phyloP scores from a whole-genome alignment of 805 yeast species.

The Kluyveromyces siamensis region DNA sequence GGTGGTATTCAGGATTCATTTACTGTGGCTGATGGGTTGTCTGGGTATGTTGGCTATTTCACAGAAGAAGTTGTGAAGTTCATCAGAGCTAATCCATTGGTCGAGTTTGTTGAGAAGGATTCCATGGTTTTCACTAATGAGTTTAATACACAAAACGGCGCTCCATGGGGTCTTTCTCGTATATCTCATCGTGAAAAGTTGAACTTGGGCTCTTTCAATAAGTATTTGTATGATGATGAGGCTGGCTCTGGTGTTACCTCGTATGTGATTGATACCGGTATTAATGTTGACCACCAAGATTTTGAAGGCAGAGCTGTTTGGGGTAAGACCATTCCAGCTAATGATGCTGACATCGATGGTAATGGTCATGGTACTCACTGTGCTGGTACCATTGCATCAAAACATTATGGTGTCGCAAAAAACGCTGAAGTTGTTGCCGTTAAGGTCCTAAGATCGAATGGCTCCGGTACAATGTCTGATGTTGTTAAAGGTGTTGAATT shows the following conservation, averaged over 20 bases:
- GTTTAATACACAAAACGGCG: slow-evolving; percentile 64
- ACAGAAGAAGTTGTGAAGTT: slow-evolving; percentile 64
- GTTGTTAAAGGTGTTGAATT: slow-evolving; percentile 78
- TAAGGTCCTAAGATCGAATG: slow-evolving; percentile 73
- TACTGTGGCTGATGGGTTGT: slow-evolving; percentile 45
- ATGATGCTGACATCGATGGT: slow-evolving; percentile 66
- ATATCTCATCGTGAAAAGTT: slow-evolving; percentile 72
- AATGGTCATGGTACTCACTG: slow-evolving; percentile 96
- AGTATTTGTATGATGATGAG: slow-evolving; percentile 59
- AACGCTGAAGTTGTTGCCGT: slow-evolving; percentile 71
- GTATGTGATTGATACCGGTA: slow-evolving; percentile 86
- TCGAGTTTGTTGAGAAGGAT: slow-evolving; percentile 68
- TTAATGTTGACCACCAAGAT: slow-evolving; percentile 64
- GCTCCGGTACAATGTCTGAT: slow-evolving; percentile 77
- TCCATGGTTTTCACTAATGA: slow-evolving; percentile 58
- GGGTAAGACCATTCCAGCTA: slow-evolving; percentile 75
- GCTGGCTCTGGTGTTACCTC: slow-evolving; percentile 83
- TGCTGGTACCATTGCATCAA: slow-evolving; percentile 90
- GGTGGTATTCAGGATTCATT: slow-evolving; percentile 59
- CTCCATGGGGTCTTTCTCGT: slow-evolving; percentile 94
- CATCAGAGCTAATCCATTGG: slow-evolving; percentile 56
- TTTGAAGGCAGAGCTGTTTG: slow-evolving; percentile 78
- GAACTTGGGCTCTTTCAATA: slow-evolving; percentile 60
- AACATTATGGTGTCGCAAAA: slow-evolving; percentile 76
- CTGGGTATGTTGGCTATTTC: slow-evolving; percentile 84